Conservation (phyloP, 345 rosid species). For the Eucalyptus cloeziana region DNA sequence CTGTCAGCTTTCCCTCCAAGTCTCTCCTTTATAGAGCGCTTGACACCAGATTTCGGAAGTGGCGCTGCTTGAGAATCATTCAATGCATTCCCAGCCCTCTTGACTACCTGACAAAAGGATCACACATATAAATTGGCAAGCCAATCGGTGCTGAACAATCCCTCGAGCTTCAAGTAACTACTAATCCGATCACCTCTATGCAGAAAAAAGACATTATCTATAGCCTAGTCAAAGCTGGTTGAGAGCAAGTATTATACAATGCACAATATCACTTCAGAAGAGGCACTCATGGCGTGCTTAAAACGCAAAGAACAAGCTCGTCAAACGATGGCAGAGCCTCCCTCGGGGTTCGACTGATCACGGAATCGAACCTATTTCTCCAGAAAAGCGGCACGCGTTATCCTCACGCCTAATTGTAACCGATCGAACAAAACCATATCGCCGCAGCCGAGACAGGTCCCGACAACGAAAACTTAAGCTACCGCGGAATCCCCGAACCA, state of each 20-base stretch:
- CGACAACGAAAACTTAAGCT: background rate
- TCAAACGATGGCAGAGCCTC: background rate
- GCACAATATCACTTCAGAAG: background rate
- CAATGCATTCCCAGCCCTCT: background rate
- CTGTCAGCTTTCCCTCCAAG: background rate
- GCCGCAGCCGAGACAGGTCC: background rate
- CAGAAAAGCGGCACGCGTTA: background rate
- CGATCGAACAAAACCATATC: background rate
- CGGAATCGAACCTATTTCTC: background rate
- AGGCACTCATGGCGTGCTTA: background rate
- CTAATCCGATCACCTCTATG: background rate
- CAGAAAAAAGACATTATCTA: background rate
- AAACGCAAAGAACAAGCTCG: background rate
- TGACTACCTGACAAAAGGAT: constrained; percentile 15
- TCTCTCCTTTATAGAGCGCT: constrained; percentile 8
- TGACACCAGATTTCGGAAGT: background rate
- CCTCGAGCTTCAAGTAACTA: background rate
- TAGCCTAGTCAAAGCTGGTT: background rate
- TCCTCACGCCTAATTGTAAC: background rate
- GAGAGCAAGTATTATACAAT: background rate
- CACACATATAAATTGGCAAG: background rate
- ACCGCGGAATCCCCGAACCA: background rate
- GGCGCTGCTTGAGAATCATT: background rate
- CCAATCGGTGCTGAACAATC: background rate
- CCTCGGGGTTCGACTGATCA: background rate